Conservation (phyloP, 495 filamentous ascomycete species). For the Penicillium macrosclerotiorum region DNA sequence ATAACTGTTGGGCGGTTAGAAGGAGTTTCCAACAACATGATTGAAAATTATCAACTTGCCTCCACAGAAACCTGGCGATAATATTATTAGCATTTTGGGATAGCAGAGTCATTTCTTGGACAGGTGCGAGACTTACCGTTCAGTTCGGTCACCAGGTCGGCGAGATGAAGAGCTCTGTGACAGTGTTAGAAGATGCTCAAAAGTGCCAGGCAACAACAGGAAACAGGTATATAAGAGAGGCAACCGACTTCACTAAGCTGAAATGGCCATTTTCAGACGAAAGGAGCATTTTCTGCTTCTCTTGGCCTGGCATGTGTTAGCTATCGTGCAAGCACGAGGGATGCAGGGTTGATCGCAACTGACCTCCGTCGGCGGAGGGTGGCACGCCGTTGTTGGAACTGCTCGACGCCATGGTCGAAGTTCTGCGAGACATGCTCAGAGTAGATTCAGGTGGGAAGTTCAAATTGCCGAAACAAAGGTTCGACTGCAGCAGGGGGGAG, state of each 20-base stretch:
- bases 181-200: slow-evolving; percentile 15
- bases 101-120: background rate
- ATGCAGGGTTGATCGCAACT: slow-evolving; percentile 15
- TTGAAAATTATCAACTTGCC: slow-evolving; percentile 31
- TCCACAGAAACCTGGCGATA: slow-evolving; percentile 50
- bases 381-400: slow-evolving; percentile 35
- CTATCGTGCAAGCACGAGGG: slow-evolving; percentile 5
- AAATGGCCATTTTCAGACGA: slow-evolving; percentile 74
- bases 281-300: slow-evolving; percentile 86
- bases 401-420: slow-evolving; percentile 40
- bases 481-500: slow-evolving; percentile 2
- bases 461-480: background rate
- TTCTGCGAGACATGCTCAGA: slow-evolving; percentile 49
- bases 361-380: slow-evolving; percentile 41
- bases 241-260: slow-evolving; percentile 66
- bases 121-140: slow-evolving; percentile 63
- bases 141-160: slow-evolving; percentile 91
- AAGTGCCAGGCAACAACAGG: slow-evolving; percentile 1
- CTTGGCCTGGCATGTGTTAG: slow-evolving; percentile 53
- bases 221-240: background rate
- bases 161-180: slow-evolving; percentile 79
- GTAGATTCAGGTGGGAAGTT: too few species aligned
- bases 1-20: slow-evolving; percentile 57
- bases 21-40: slow-evolving; percentile 1
- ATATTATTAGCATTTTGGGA: slow-evolving; percentile 15